Base-by-base conservation (phyloP, 768 basidiomycete species). In the Obba rivulosa region DNA sequence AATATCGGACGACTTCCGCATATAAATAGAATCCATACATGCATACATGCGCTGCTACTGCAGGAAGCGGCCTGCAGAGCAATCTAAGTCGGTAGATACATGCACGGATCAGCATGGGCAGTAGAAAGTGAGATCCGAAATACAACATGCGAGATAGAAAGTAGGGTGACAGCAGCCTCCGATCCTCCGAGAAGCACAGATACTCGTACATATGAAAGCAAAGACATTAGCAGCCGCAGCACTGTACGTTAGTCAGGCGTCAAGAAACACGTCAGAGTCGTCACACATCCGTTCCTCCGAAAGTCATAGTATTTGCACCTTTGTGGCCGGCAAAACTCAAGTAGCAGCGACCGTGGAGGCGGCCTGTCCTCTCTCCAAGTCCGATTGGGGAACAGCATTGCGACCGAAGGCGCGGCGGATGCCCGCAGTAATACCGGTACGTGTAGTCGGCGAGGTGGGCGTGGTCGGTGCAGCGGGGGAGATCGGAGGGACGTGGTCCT, bases 351-450 rank as follows among this genome's bases (percentile, higher is more conserved):
- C 45, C 3, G 56, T 43, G 10, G 56, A 48, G 1, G 52, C 46
- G 24, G 54, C 57, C 34, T 50, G 35, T 14, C 62, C 62, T 20
- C 62, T 53, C 51, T 64, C 62, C 3, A 64, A 20, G 40, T 64
- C 62, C 0, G 60, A 54, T 40, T 49, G 55, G 17, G 55, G 53
- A 34, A 41, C 51, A 11, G 49, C 40, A n/a, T 55, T 46, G 3
- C 57, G 57, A 2, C 53, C 50, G 35, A 59, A 55, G 10, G 55
- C 50, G 39, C 60, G 48, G 17, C 60, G 47, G 53, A 63, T 55
- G 25, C 52, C 57, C 13, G 54, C 51, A 0, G 51, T 52, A 10
- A 62, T 46, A 20, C 60, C 52, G 3, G 55, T 51, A n/a, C 58
- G 55, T 34, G 49, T 49, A 14, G 50, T 41, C 35, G 57, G 48